Base-by-base conservation (phyloP, 768 basidiomycete species). In the Leccinum rimulosum region DNA sequence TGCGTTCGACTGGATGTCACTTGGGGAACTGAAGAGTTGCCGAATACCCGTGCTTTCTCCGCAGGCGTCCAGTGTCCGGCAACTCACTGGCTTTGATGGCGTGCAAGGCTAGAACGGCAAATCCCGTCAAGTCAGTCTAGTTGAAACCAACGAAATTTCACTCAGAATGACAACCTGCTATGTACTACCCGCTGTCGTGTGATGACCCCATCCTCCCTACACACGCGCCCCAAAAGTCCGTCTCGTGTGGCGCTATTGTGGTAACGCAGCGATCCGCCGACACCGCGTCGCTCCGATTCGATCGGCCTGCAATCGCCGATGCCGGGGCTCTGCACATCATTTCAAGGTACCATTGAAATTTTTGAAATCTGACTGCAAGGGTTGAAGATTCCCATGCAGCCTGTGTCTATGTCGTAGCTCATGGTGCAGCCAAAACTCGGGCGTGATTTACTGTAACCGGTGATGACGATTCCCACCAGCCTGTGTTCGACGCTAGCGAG, bases 21-120 rank as follows among this genome's bases (percentile, higher is more conserved):
- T 45, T 10, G 33, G 4, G 58, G 49, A 61, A 64, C 17, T 25
- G 47, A 53, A 33, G 27, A 28, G 10, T 50, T 7, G 14, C 57
- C 33, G 33, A 35, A 35, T 35, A 12, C 33, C 33, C 33, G 33
- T 35, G 12, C 33, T 35, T 35, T 14, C 33, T 14, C 33, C 33
- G 33, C 33, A 5, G 33, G 33, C 33, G 33, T 35, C 49, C 28
- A 51, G 56, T 35, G 33, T 30, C 49, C 33, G 56, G 56, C 30
- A 60, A 31, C 25, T 31, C 33, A n/a, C 49, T 15, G 10, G 19
- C 5, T 35, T 35, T 35, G 33, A 35, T 35, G 47, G 19, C 22
- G 11, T 47, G 17, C 25, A 49, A 25, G 25, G 25, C 3, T 49
- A 49, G 48, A 49, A 49, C 7, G 22, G 48, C 25, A 25, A 4